These are phyloP conservation scores for Kluyveromyces wickerhamii DNA, from an alignment of 805 yeast species.

Conservation along the genomic window DNA sequence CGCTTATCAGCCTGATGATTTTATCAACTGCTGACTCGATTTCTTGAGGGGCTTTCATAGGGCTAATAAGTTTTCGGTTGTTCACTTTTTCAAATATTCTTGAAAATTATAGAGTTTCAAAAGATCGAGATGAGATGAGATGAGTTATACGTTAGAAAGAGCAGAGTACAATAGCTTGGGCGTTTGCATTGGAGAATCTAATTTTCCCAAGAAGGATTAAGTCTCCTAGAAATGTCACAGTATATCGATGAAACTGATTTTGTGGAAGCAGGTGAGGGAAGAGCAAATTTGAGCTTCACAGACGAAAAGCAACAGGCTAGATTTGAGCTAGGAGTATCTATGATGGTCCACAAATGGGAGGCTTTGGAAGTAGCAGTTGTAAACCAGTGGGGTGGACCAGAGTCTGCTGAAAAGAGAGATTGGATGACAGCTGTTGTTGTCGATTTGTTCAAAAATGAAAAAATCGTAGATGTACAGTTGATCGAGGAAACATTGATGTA, in stretches of 20 bases:
- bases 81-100: too few species aligned
- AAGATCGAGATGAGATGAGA: too few species aligned
- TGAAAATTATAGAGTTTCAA: too few species aligned
- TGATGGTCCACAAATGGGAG: slow-evolving; percentile 89
- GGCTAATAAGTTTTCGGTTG: too few species aligned
- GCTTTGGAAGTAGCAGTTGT: slow-evolving; percentile 82
- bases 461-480: slow-evolving; percentile 63
- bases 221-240: too few species aligned
- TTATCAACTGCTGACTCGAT: too few species aligned
- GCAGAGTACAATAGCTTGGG: too few species aligned
- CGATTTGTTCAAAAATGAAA: slow-evolving; percentile 60
- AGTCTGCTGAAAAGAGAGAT: slow-evolving; percentile 84
- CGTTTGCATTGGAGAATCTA: too few species aligned
- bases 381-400: slow-evolving; percentile 93
- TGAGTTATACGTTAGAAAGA: too few species aligned
- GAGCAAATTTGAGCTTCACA: slow-evolving; percentile 33
- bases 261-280: slow-evolving; percentile 44
- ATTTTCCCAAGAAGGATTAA: too few species aligned
- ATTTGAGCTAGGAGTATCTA: slow-evolving; percentile 87
- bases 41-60: too few species aligned
- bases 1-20: too few species aligned
- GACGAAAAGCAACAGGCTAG: slow-evolving; percentile 70
- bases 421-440: slow-evolving; percentile 84
- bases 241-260: slow-evolving; percentile 37
- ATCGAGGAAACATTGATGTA: slow-evolving; percentile 79